Evolutionary conservation across 306 rosid species (phyloP), one percentile per base, ranked within the genome.

Genomic region (Cucurbita moschata): DNA sequence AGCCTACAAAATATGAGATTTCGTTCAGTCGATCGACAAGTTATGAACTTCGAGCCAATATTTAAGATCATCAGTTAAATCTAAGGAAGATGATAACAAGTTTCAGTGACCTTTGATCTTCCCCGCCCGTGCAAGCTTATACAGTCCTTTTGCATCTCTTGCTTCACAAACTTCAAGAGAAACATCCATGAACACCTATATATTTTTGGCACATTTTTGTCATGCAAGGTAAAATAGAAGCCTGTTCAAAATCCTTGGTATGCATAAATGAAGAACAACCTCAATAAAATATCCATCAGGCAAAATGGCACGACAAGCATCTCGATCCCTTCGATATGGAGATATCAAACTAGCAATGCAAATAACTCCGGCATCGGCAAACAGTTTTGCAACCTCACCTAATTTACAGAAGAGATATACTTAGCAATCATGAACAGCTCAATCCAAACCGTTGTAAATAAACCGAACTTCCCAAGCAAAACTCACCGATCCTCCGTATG

Each of bases 331-430:
- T 77, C 53, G 85, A 61, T 89, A 94, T 11, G 99, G 99, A 46
- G 97, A 88, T 80, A 91, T 91, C 80, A 88, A 78, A 75, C 98
- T 89, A 57, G 96, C 84, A 85, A 90, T 85, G 79, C 98, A 90
- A 81, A 92, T 88, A 78, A 91, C 75, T 66, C 97, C 99, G 55
- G 99, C 91, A 80, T 95, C 96, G 8, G 99, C 96, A 82, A 91
- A 87, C 58, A 91, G 86, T 77, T 91, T 95, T n/a, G 96, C 99
- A 50, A 95, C 99, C 89, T 95, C 96, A 46, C 99, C 99, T 95
- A 74, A 68, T 69, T 49, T 49, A 67, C 11, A 50, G 78, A 72
- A 35, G 67, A 47, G 16, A 38, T 50, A 44, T n/a, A 66, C 19
- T 58, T 26, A 10, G 63, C 43, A 54, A 62, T 46, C 51, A n/a